These are phyloP conservation scores for Heimioporus sp. DNA, from an alignment of 768 basidiomycete species.

Conservation along the genomic window DNA sequence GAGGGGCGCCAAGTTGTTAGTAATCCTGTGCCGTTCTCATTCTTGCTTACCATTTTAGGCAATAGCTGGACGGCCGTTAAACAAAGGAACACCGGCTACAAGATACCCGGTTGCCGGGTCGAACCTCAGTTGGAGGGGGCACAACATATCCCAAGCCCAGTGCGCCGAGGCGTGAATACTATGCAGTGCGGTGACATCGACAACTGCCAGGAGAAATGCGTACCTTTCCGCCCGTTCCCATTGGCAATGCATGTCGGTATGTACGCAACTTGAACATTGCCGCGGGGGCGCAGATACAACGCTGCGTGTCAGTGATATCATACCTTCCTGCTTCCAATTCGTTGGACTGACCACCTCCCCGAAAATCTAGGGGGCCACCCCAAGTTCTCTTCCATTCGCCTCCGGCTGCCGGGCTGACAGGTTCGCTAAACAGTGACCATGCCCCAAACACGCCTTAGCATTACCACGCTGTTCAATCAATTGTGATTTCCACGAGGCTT, in stretches of 20 bases:
- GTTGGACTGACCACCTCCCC: not conserved
- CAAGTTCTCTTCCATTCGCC: constrained; percentile 1
- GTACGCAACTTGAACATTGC: not conserved
- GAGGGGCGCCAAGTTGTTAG: not conserved
- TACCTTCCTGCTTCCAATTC: not conserved
- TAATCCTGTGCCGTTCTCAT: constrained; percentile 24
- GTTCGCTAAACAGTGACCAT: constrained; percentile 16
- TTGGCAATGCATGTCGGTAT: constrained; percentile 16
- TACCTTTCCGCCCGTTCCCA: constrained; percentile 13
- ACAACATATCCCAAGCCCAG: too few species aligned
- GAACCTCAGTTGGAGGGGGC: too few species aligned
- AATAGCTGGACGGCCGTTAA: constrained; percentile 1
- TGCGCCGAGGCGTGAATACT: too few species aligned
- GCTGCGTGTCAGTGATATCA: not conserved
- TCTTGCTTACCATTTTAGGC: not conserved
- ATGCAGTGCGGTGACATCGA: constrained; percentile 24
- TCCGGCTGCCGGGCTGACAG: not conserved
- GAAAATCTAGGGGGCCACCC: constrained; percentile 1
- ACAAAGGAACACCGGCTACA: too few species aligned
- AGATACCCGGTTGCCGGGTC: too few species aligned
- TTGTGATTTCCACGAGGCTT: constrained; percentile 13
- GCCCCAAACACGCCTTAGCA: constrained; percentile 15
- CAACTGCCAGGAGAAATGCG: constrained; percentile 8
- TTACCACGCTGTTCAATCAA: constrained; percentile 9
- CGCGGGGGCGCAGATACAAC: too few species aligned